A percentile compares a stretch with the other conserved stretches of the same genome.
Conservation (phyloP, 2,329 filamentous ascomycete species). For the Cryphonectria naterciae region DNA sequence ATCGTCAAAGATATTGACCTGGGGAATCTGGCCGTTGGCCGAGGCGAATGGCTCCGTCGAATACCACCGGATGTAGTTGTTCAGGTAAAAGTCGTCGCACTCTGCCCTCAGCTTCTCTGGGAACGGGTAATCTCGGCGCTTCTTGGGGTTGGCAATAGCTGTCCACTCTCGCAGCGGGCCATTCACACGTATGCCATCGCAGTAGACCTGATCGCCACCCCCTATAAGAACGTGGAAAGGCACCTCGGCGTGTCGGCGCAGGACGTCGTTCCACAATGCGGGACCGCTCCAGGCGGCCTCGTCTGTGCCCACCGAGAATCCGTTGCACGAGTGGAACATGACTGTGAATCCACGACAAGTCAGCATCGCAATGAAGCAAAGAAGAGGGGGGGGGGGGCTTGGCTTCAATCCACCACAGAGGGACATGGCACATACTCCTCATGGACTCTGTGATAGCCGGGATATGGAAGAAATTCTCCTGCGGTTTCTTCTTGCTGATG, state of each 20-base stretch:
- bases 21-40: conserved; percentile 89
- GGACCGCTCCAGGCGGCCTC: conserved; percentile 85
- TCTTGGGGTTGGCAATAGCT: conserved; percentile 77
- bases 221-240: conserved; percentile 98
- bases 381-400: no score
- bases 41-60: conserved; percentile 80
- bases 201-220: conserved; percentile 95
- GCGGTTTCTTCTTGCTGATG: conserved; percentile 58
- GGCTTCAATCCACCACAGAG: not conserved
- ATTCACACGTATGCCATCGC: conserved; percentile 84
- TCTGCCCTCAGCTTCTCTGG: conserved; percentile 77
- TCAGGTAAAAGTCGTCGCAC: conserved; percentile 87
- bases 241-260: conserved; percentile 75
- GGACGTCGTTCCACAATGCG: conserved; percentile 93
- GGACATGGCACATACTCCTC: conserved; percentile 76
- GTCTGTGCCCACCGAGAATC: conserved; percentile 87
- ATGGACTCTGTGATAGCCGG: conserved; percentile 84
- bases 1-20: conserved; percentile 98
- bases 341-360: conserved; percentile 9
- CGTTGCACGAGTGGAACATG: conserved; percentile 91
- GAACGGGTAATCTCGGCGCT: conserved; percentile 79
- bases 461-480: conserved; percentile 77
- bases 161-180: conserved; percentile 86
- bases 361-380: not conserved
- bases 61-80: conserved; percentile 88